These are phyloP conservation scores for Talaromyces sp. DNA, from an alignment of 2,329 filamentous ascomycete genomes.

Conservation along the genomic window DNA sequence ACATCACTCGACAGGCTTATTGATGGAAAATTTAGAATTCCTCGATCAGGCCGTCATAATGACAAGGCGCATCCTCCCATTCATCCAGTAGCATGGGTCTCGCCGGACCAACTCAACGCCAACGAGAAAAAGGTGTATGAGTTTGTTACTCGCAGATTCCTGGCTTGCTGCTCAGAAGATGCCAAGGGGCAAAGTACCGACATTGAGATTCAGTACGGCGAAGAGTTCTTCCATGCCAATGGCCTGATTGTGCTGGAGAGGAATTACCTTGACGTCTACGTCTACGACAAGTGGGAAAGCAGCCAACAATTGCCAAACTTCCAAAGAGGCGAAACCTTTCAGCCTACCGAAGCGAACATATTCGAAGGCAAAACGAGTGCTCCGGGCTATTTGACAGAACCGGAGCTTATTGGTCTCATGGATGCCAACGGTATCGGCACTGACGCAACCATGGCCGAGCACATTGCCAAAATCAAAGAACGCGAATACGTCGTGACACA, in stretches of 20 bases:
- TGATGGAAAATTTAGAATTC: constrained; percentile 76
- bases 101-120: constrained; percentile 60
- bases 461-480: constrained; percentile 93
- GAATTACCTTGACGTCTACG: constrained; percentile 94
- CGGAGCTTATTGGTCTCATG: constrained; percentile 94
- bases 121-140: constrained; percentile 82
- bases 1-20: constrained; percentile 55
- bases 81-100: constrained; percentile 87
- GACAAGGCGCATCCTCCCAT: constrained; percentile 98
- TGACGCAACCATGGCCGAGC: constrained; percentile 98
- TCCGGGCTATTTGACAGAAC: constrained; percentile 87
- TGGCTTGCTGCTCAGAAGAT: constrained; percentile 95
- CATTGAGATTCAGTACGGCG: constrained; percentile 80
- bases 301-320: constrained; percentile 81
- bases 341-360: constrained; percentile 86
- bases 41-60: constrained; percentile 82
- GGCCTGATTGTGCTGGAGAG: constrained; percentile 82
- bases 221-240: constrained; percentile 78
- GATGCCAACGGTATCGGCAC: constrained; percentile 98
- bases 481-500: constrained; percentile 79
- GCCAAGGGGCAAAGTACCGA: constrained; percentile 84
- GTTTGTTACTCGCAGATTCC: constrained; percentile 86
- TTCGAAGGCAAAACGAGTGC: constrained; percentile 86
- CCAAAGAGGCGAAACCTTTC: constrained; percentile 75
- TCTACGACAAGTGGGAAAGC: constrained; percentile 95